Base-by-base conservation (phyloP, 2,329 filamentous ascomycete genomes). In the Hansfordia pulvinata region DNA sequence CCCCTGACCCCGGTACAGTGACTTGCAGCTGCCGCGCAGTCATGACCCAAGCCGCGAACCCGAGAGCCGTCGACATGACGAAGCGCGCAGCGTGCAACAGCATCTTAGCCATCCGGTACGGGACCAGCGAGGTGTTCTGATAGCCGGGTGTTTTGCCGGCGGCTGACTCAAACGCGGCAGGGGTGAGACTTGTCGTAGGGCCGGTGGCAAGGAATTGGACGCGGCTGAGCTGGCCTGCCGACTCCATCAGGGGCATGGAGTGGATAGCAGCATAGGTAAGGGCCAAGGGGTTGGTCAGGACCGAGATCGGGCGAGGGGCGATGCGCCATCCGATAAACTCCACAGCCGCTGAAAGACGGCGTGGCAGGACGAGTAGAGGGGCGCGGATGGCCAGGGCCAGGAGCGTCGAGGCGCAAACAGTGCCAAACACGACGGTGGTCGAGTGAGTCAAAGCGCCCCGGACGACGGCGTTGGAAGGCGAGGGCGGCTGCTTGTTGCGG, bases 21-120 rank as follows among this genome's bases (percentile, higher is more conserved):
- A 90, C 60, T 27, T 67, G 62, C 4, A 94, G 60, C 52, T 80
- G 76, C 35, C 83, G 76, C 8, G 90, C 86, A 19, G 86, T 93
- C 24, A 83, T 80, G 7, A 96, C 83, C 90, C 90, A 98, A n/a
- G 84, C 88, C 4, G 82, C 86, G 43, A 96, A 93, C 1, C 88
- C 88, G 17, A 98, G 69, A 0, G 76, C 81, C 24, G 86, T 73
- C 0, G 84, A 83, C 72, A 94, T 93, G 43, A 94, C 80, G 47
- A 88, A 81, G 11, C 88, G 74, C 2, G 85, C 90, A 3, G 88
- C 84, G 40, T 94, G 83, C 4, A 98, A 70, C 6, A 98, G 68
- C 16, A 96, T 66, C 50, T 94, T 96, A 2, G 90, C 81, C 7
- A 96, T 72, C 4, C 83, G 74, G 49, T 96, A 98, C 0, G 90